These are phyloP conservation scores for Millerago galiae DNA, from an alignment of 805 yeast species.

Conservation along the genomic window DNA sequence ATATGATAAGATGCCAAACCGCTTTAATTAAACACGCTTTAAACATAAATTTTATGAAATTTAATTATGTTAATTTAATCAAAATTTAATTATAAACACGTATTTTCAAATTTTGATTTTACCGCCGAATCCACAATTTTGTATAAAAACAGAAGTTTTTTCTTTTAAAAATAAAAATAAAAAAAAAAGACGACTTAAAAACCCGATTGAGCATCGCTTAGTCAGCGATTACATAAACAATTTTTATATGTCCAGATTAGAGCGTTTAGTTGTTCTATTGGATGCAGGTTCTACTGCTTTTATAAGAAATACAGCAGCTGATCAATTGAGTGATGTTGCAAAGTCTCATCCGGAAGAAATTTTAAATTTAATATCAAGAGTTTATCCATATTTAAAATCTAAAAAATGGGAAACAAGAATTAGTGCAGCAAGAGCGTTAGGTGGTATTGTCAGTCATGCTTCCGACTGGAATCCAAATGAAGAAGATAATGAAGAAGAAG, in stretches of 20 bases:
- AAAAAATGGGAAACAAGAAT: conserved; percentile 94
- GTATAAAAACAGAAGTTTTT: conserved; percentile 8
- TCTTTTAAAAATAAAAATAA: neutral
- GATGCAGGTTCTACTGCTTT: conserved; percentile 95
- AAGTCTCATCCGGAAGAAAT: conserved; percentile 93
- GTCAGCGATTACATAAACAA: conserved; percentile 1
- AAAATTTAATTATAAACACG: neutral
- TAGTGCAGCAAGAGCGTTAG: conserved; percentile 91
- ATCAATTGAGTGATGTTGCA: conserved; percentile 90
- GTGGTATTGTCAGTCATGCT: conserved; percentile 81
- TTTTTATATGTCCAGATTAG: conserved; percentile 32
- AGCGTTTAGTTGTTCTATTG: conserved; percentile 42
- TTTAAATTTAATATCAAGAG: conserved; percentile 73
- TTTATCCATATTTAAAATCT: conserved; percentile 80
- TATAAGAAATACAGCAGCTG: conserved; percentile 94
- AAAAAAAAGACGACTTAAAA: neutral
- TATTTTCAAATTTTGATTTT: neutral
- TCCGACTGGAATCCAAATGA: conserved; percentile 75
- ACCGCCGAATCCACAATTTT: conserved; percentile 2
- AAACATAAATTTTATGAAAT: no score
- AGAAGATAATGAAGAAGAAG: conserved; percentile 20
- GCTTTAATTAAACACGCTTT: no score
- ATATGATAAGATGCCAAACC: no score
- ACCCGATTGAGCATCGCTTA: neutral
- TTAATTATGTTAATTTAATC: no score